Base-by-base conservation (phyloP, 2,329 filamentous ascomycete genomes). In the Tolypocladium cylindrosporum region DNA sequence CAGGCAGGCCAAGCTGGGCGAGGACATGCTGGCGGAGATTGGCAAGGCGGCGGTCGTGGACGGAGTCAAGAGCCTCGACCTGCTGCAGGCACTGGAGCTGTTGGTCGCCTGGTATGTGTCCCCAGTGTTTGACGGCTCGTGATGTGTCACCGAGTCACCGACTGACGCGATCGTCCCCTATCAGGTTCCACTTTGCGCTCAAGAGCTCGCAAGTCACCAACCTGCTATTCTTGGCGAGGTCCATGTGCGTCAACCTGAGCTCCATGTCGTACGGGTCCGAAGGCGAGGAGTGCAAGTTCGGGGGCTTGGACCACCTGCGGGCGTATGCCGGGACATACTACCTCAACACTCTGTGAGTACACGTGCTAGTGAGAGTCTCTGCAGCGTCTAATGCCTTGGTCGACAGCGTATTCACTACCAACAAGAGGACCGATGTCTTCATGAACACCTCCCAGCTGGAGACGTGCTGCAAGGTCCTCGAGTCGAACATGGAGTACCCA, bases 311-410 rank as follows among this genome's bases (percentile, higher is more conserved):
- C 57, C 66, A 74, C 52, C 73, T 79, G 67, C 71, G 79, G 51
- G 76, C 77, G 0, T 79, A 77, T 63, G 72, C 73, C 0, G 78
- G 77, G 2, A 77, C 75, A 4, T 82, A 79, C 59, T 81, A 81
- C 57, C 62, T 81, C 4, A 77, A 78, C 37, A 77, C 78, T 8
- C 63, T 78, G 77, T 79, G 59, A 64, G 76, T 69, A 2, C 1
- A 7, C 2, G 37, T 10, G 37, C 14, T 5, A 31, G 6, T 10
- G 2, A 37, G 4, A 4, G 2, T 2, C 8, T 27, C 31, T 37
- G 34, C 45, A 9, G 16, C 16, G 1, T 31, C 55, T 50, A 62
- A 52, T 52, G 58, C 21, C 14, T 3, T 16, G 24, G 21, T 48
- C 13, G 9, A 13, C 52, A 76, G 74, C 5, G 71, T 77, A 34